Evolutionary conservation across 2,329 filamentous ascomycete genomes (phyloP).

Genomic region (Ceratocystis huliohia): DNA sequence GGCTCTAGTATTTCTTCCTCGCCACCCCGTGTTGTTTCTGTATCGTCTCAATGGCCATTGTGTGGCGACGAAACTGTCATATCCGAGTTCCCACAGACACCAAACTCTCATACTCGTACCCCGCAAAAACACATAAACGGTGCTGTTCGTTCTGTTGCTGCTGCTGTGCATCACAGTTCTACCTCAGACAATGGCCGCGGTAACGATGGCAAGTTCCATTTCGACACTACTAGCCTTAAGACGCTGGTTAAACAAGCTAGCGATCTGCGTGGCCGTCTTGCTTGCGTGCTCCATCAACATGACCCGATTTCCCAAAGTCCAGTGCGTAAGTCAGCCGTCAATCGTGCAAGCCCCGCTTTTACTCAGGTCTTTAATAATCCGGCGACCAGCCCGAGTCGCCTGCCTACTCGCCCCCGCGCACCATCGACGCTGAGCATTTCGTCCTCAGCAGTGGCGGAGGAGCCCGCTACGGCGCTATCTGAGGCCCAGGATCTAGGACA

Average conservation of each 20-base stretch:
- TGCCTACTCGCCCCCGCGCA: neutral
- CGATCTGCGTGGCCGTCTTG: conserved; percentile 45
- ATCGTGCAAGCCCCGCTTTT: conserved; percentile 45
- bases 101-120: conserved; percentile 19
- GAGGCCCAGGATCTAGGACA: conserved; percentile 14
- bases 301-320: conserved; percentile 38
- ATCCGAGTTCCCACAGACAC: conserved; percentile 29
- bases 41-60: conserved; percentile 17
- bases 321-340: conserved; percentile 35
- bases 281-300: conserved; percentile 46
- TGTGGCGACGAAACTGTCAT: conserved; percentile 14
- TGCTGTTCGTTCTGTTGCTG: conserved; percentile 49
- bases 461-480: neutral
- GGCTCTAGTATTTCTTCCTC: conserved; percentile 14
- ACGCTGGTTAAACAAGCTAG: conserved; percentile 51
- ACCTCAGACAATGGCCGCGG: conserved; percentile 28
- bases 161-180: conserved; percentile 47
- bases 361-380: conserved; percentile 54
- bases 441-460: neutral
- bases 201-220: conserved; percentile 44
- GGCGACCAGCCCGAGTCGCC: conserved; percentile 24
- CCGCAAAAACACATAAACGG: conserved; percentile 32
- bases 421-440: conserved; percentile 4
- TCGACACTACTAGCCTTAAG: conserved; percentile 56
- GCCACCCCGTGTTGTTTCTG: conserved; percentile 2